Evolutionary conservation across 805 yeast species (phyloP), one percentile per base, ranked within the genome.

Genomic region (Limtongia smithiae): DNA sequence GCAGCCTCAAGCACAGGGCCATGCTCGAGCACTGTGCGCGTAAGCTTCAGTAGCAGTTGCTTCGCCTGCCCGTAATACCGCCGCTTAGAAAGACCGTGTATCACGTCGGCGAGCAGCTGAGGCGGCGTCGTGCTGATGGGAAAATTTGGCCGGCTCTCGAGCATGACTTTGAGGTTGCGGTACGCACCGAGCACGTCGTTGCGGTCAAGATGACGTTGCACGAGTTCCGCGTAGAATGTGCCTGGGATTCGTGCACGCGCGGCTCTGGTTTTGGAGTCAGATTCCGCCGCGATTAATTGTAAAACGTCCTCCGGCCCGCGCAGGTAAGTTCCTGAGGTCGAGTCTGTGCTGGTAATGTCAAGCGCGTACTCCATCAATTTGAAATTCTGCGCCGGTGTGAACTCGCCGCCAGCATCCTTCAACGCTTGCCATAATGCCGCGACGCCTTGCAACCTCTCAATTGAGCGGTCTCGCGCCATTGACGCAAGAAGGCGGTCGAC

Each of bases 301-400:
- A 27, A 3, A 25, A 41, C 32, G 20, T 22, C 22, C 12, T 8
- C 24, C 20, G 37, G 37, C 14, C 33, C 38, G 28, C 18, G 44
- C n/a, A 31, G 27, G 15, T n/a, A 41, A 14, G n/a, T 20, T 32
- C 27, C 18, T 2, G 37, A 31, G 15, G 15, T 28, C 0, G 24
- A 15, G 9, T 4, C 14, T 4, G 20, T 32, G 5, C 15, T 36
- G 5, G 54, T 50, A 28, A 45, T 25, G 8, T 36, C 28, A 28
- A 50, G 28, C n/a, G 54, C 41, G 14, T 25, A 22, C 27, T 50
- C 46, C 50, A 50, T 40, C 22, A 50, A n/a, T 18, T 22, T 28
- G 25, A 50, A 33, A 21, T 50, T 49, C 38, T 40, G 50, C 18
- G 21, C 27, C 9, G 28, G 38, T 3, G 43, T 15, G 20, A 50